phyloP scores from a whole-genome alignment of 139 green algal species.

The Volvox reticuliferus region DNA sequence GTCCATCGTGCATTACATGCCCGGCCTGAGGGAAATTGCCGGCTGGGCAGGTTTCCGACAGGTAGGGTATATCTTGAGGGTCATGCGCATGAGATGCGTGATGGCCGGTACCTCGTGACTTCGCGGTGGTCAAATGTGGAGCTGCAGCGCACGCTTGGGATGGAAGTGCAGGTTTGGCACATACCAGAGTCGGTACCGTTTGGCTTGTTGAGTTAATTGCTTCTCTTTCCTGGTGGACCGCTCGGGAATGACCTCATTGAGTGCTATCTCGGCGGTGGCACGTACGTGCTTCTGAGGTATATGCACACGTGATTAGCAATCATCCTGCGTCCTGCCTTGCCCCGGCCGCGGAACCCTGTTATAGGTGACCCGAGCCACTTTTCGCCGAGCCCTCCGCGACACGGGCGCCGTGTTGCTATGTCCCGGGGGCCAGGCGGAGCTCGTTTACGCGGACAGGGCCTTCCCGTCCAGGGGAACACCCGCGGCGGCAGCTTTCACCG shows the following conservation, averaged over 20 bases:
- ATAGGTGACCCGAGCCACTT: slow-evolving; percentile 76
- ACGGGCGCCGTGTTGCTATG: slow-evolving; percentile 80
- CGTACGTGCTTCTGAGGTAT: too few relatives aligned
- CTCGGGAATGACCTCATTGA: too few relatives aligned
- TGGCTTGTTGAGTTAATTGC: too few relatives aligned
- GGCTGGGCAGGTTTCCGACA: slow-evolving; percentile 78
- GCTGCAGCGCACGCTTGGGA: too few relatives aligned
- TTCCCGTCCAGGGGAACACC: neutral
- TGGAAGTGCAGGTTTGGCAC: too few relatives aligned
- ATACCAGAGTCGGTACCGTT: too few relatives aligned
- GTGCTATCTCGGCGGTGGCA: too few relatives aligned
- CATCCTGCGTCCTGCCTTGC: too few relatives aligned
- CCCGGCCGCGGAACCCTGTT: neutral
- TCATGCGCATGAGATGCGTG: neutral
- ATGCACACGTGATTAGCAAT: too few relatives aligned
- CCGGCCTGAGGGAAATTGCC: slow-evolving; percentile 72
- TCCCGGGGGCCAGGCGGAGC: slow-evolving; percentile 88
- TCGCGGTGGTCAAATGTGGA: too few relatives aligned
- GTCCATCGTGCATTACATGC: slow-evolving; percentile 74
- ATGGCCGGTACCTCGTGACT: too few relatives aligned
- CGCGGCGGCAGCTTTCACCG: neutral
- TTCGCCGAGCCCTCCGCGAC: slow-evolving; percentile 76
- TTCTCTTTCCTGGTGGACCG: too few relatives aligned
- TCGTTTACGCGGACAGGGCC: slow-evolving; percentile 59
- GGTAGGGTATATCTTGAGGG: slow-evolving; percentile 38